Evolutionary conservation across 306 rosid genomes (phyloP).

Genomic region (Cucurbita maxima): DNA sequence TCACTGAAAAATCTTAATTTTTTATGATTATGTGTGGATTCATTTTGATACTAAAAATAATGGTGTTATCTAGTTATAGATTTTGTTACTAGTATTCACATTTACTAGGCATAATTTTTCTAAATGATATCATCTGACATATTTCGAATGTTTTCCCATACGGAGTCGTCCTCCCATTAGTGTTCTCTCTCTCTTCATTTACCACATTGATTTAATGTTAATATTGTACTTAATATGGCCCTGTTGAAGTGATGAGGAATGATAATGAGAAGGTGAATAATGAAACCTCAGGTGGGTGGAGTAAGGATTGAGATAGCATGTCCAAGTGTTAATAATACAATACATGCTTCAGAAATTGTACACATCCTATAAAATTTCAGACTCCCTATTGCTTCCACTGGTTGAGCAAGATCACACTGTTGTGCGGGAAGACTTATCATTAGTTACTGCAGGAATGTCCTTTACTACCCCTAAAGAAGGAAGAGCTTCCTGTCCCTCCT

Average conservation of each 20-base stretch:
- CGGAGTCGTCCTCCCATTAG: too few relatives aligned
- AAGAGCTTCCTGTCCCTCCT: not conserved
- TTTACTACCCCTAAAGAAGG: slow-evolving; percentile 26
- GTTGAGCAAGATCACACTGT: slow-evolving; percentile 11
- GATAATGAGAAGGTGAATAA: slow-evolving; percentile 1
- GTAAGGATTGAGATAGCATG: slow-evolving; percentile 5
- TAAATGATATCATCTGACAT: too few relatives aligned
- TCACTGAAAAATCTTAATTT: not conserved
- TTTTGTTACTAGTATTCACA: too few relatives aligned
- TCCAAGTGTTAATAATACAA: slow-evolving; percentile 16
- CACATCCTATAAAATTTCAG: slow-evolving; percentile 31
- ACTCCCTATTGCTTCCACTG: not conserved
- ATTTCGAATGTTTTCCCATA: too few relatives aligned
- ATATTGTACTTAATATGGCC: too few relatives aligned
- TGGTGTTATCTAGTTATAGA: not conserved
- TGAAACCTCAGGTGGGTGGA: slow-evolving; percentile 1
- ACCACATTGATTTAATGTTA: too few relatives aligned
- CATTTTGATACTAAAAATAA: not conserved
- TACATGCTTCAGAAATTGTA: slow-evolving; percentile 43
- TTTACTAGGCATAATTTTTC: too few relatives aligned
- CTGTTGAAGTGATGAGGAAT: slow-evolving; percentile 41
- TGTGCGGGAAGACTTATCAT: not conserved
- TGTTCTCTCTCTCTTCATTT: too few relatives aligned
- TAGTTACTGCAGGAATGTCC: slow-evolving; percentile 16
- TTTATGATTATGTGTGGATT: not conserved